Evolutionary conservation across 2,329 filamentous ascomycete genomes (phyloP).

Genomic region (Hymenoscyphus fraxineus): DNA sequence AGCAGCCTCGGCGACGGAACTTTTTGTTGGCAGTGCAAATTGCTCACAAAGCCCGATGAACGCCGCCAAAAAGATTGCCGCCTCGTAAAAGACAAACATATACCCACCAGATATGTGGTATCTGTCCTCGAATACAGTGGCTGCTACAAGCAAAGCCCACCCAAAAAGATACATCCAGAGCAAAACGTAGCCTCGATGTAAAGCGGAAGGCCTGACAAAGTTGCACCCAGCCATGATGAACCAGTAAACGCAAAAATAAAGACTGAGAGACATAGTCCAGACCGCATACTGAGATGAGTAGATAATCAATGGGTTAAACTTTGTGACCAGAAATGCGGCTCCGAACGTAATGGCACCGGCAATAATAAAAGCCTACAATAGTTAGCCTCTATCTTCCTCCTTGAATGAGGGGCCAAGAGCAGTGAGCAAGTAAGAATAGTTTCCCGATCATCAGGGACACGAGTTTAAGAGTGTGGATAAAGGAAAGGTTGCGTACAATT

Average conservation of each 20-base stretch:
- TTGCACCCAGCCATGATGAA: slow-evolving; percentile 75
- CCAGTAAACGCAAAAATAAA: slow-evolving; percentile 81
- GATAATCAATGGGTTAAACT: slow-evolving; percentile 85
- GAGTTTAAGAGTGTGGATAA: too few species aligned
- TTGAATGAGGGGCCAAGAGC: too few species aligned
- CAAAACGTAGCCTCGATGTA: slow-evolving; percentile 75
- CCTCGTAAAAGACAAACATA: slow-evolving; percentile 75
- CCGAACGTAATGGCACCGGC: slow-evolving; percentile 67
- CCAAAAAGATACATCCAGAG: slow-evolving; percentile 79
- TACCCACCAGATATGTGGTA: slow-evolving; percentile 73
- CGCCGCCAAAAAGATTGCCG: slow-evolving; percentile 68
- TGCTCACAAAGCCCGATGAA: slow-evolving; percentile 76
- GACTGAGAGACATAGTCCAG: slow-evolving; percentile 80
- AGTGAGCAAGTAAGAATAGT: too few species aligned
- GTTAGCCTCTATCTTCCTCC: too few species aligned
- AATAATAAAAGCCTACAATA: slow-evolving; percentile 50
- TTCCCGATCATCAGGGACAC: too few species aligned
- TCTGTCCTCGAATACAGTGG: slow-evolving; percentile 73
- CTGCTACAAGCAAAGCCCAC: slow-evolving; percentile 68
- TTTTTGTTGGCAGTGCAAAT: slow-evolving; percentile 69
- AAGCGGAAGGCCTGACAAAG: slow-evolving; percentile 76
- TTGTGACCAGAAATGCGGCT: slow-evolving; percentile 70
- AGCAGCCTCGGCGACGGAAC: slow-evolving; percentile 60
- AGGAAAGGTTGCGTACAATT: slow-evolving; percentile 40
- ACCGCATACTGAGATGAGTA: slow-evolving; percentile 86